Percentiles rank a stretch among this genome's conserved stretches.
Evolutionary conservation across 495 filamentous ascomycete genomes (phyloP).

Genomic region (Chaetomidium leptoderma): DNA sequence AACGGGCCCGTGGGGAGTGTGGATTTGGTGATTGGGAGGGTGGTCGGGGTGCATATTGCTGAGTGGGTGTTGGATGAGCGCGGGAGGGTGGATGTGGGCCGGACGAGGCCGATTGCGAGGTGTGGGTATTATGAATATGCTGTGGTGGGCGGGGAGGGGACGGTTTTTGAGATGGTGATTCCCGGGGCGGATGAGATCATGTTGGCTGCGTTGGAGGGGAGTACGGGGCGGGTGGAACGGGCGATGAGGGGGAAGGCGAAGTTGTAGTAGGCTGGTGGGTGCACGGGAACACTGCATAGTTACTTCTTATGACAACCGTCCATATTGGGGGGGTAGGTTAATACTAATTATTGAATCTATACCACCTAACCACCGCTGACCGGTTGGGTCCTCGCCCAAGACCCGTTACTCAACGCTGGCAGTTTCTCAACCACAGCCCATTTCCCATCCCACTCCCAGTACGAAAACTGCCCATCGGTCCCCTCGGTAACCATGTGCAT

Average conservation of each 20-base stretch:
- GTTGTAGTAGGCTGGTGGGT: neutral
- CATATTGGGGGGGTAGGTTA: too few species aligned
- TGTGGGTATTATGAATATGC: slow-evolving; percentile 1
- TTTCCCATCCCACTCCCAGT: slow-evolving; percentile 16
- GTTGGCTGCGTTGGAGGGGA: neutral
- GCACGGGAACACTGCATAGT: neutral
- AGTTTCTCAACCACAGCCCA: slow-evolving; percentile 10
- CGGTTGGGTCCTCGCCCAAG: neutral
- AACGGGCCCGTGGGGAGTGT: neutral
- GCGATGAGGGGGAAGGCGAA: neutral
- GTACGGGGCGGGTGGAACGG: neutral
- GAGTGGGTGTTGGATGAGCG: neutral
- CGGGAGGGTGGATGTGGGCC: neutral
- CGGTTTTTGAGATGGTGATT: neutral
- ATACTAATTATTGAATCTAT: too few species aligned
- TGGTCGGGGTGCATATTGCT: neutral
- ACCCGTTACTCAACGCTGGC: neutral
- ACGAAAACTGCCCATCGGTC: slow-evolving; percentile 3
- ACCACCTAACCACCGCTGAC: slow-evolving; percentile 4
- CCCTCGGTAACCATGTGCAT: slow-evolving; percentile 17
- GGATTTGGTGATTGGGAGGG: slow-evolving; percentile 2
- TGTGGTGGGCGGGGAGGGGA: neutral
- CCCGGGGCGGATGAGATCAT: neutral
- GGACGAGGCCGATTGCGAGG: neutral
- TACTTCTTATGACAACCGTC: too few species aligned